A percentile compares a stretch with the other conserved stretches of the same genome.
Conservation (phyloP, 495 filamentous ascomycete species). For the Venustampulla echinocandica region DNA sequence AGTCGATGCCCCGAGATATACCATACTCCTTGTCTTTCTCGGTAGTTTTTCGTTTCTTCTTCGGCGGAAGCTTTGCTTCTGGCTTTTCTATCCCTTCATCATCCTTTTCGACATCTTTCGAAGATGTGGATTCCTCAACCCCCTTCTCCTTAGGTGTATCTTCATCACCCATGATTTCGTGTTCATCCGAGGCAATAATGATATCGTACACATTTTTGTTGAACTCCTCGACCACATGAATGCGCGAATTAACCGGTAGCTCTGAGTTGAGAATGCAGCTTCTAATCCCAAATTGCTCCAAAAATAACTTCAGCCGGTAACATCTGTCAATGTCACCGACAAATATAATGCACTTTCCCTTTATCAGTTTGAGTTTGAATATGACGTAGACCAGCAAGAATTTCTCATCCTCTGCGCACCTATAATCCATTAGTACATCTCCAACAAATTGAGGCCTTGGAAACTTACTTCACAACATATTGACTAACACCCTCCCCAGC, state of each 20-base stretch:
- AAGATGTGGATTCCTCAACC: constrained; percentile 7
- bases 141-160: constrained; percentile 25
- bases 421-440: constrained; percentile 21
- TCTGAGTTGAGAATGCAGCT: constrained; percentile 94
- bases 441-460: background rate
- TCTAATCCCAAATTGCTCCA: constrained; percentile 93
- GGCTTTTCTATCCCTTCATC: constrained; percentile 8
- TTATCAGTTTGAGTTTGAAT: constrained; percentile 88
- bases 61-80: constrained; percentile 27
- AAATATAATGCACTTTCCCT: constrained; percentile 91
- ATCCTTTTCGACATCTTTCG: background rate
- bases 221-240: constrained; percentile 95
- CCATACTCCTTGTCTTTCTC: constrained; percentile 77
- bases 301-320: constrained; percentile 88
- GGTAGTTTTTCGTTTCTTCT: constrained; percentile 55
- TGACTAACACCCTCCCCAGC: constrained; percentile 69
- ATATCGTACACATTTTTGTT: constrained; percentile 95
- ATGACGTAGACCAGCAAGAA: constrained; percentile 90
- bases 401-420: constrained; percentile 92
- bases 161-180: constrained; percentile 68
- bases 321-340: constrained; percentile 88
- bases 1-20: constrained; percentile 90
- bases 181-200: constrained; percentile 91
- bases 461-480: constrained; percentile 66
- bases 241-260: constrained; percentile 80